Conservation (phyloP, 345 rosid genomes). For the Boechera retrofracta region DNA sequence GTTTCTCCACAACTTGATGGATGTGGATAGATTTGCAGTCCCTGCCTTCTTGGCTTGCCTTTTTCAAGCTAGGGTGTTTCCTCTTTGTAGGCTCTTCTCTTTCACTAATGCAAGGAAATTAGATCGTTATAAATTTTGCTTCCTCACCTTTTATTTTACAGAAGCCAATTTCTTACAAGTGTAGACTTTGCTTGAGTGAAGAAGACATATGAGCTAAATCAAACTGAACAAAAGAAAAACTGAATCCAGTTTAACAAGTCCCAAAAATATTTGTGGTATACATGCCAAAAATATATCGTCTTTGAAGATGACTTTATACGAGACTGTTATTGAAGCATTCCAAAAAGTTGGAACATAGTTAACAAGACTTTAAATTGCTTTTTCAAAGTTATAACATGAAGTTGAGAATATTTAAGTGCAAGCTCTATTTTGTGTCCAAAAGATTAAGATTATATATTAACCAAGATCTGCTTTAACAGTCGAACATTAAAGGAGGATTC, state of each 20-base stretch:
- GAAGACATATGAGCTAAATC: neutral
- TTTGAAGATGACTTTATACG: too few species aligned
- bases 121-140: neutral
- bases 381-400: too few species aligned
- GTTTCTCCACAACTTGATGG: conserved; percentile 40
- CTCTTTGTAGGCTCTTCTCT: conserved; percentile 30
- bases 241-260: neutral
- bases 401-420: neutral
- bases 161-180: neutral
- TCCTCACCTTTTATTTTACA: neutral
- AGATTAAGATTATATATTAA: neutral
- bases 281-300: too few species aligned
- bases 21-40: conserved; percentile 8
- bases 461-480: neutral
- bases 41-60: conserved; percentile 22
- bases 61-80: conserved; percentile 27
- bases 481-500: conserved; percentile 1
- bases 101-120: conserved; percentile 23
- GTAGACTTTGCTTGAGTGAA: neutral
- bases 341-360: neutral
- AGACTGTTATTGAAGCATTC: neutral
- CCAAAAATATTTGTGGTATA: too few species aligned
- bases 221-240: neutral
- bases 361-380: neutral
- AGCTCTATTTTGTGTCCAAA: neutral